phyloP scores from a whole-genome alignment of 441 rosid genomes.

The Daphne laureola region DNA sequence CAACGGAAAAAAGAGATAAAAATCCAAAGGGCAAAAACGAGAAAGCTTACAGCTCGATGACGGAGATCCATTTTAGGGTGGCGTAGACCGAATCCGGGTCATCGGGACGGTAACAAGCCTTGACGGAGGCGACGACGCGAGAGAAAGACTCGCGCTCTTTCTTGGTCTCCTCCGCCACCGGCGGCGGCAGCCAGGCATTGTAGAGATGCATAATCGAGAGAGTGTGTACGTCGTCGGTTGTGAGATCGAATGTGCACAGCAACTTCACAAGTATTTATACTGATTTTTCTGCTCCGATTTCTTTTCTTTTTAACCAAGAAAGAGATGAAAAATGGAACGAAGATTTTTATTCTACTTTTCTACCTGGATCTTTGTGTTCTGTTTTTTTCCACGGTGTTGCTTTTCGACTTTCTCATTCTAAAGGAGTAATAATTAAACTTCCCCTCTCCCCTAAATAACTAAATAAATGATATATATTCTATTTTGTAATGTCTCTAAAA shows the following conservation, averaged over 20 bases:
- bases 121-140: slow-evolving; percentile 55
- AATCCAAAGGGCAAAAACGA: not conserved
- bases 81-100: slow-evolving; percentile 91
- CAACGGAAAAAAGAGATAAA: slow-evolving; percentile 2
- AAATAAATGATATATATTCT: too few species aligned
- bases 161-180: slow-evolving; percentile 77
- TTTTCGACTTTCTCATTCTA: too few species aligned
- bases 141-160: slow-evolving; percentile 80
- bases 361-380: too few species aligned
- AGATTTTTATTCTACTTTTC: not conserved
- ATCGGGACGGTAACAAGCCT: slow-evolving; percentile 46
- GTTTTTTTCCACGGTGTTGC: too few species aligned
- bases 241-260: not conserved
- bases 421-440: too few species aligned
- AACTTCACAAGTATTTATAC: not conserved
- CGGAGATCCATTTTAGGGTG: slow-evolving; percentile 92
- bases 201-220: slow-evolving; percentile 69
- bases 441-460: too few species aligned
- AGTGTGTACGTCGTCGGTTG: too few species aligned
- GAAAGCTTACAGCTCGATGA: slow-evolving; percentile 67
- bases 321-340: not conserved
- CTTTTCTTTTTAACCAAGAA: slow-evolving; percentile 19
- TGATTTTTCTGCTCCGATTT: not conserved
- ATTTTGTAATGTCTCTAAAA: too few species aligned
- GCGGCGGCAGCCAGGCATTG: slow-evolving; percentile 95